Evolutionary conservation across 495 filamentous ascomycete species (phyloP).

Genomic region (Aeminium ludgeri): DNA sequence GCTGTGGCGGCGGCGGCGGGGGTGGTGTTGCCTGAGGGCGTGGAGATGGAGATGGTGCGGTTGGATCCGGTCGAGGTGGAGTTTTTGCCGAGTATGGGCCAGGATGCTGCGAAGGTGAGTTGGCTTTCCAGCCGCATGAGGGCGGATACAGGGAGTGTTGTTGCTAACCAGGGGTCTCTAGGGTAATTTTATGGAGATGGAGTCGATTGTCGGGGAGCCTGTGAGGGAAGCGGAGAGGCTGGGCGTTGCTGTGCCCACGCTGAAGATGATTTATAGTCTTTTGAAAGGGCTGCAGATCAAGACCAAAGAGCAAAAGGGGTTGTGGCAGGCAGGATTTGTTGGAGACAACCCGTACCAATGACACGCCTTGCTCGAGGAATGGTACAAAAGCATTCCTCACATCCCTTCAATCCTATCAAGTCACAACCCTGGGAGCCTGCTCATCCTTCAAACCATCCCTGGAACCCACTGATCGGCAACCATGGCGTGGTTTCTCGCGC

Average conservation of each 20-base stretch:
- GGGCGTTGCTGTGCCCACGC: conserved; percentile 31
- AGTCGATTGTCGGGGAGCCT: conserved; percentile 38
- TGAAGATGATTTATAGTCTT: conserved; percentile 27
- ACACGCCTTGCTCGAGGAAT: too few relatives aligned
- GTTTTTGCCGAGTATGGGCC: conserved; percentile 26
- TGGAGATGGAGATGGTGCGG: conserved; percentile 23
- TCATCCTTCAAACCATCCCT: too few relatives aligned
- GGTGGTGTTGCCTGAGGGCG: conserved; percentile 21
- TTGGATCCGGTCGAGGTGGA: conserved; percentile 27
- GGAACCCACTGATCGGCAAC: too few relatives aligned
- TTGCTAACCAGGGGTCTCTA: conserved; percentile 5
- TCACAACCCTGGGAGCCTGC: too few relatives aligned
- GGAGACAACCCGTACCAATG: background rate
- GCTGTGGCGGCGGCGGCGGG: conserved; percentile 21
- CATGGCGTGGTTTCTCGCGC: too few relatives aligned
- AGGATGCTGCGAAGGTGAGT: conserved; percentile 28
- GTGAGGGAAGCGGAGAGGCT: conserved; percentile 29
- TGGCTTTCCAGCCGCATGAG: background rate
- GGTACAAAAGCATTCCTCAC: too few relatives aligned
- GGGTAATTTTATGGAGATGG: conserved; percentile 37
- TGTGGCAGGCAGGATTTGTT: background rate
- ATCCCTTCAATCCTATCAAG: too few relatives aligned
- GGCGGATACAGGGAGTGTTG: conserved; percentile 1
- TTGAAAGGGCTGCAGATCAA: background rate
- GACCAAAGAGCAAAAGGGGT: conserved; percentile 1